These are phyloP conservation scores for Phytopythium cucurbitacearum DNA, from an alignment of 352 stramenopile genomes.

Conservation along the genomic window DNA sequence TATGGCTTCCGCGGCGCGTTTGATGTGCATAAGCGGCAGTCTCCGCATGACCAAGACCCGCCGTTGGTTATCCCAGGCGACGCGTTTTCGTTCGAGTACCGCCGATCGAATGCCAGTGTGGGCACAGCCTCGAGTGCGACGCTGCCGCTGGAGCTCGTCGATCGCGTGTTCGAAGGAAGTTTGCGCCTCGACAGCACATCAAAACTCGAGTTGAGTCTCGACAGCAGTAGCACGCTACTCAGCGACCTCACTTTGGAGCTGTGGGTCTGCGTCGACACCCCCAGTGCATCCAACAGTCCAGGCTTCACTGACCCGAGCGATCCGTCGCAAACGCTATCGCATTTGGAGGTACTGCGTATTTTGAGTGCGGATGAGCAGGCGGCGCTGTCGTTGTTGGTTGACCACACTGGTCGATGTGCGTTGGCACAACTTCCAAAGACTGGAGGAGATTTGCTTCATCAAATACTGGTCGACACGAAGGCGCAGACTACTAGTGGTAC, in stretches of 20 bases:
- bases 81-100: conserved; percentile 29
- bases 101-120: not conserved
- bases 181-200: conserved; percentile 10
- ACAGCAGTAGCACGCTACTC: conserved; percentile 10
- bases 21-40: conserved; percentile 42
- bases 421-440: conserved; percentile 1
- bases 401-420: conserved; percentile 11
- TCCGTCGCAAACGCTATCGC: not conserved
- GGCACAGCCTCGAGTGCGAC: not conserved
- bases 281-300: not conserved
- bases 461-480: not conserved
- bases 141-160: conserved; percentile 3
- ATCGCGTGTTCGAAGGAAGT: conserved; percentile 29
- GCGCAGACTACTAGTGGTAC: not conserved
- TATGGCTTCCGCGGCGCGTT: conserved; percentile 55
- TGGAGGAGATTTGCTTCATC: not conserved
- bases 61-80: conserved; percentile 49
- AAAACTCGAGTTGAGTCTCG: conserved; percentile 17
- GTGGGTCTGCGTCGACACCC: conserved; percentile 30
- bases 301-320: not conserved
- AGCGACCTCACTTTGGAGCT: conserved; percentile 53
- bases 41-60: conserved; percentile 10
- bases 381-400: conserved; percentile 13
- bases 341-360: conserved; percentile 25
- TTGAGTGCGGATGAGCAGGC: not conserved